A percentile compares a stretch with the other conserved stretches of the same genome.
phyloP scores from a whole-genome alignment of 257 asterid species.

The Jasminum sambac region DNA sequence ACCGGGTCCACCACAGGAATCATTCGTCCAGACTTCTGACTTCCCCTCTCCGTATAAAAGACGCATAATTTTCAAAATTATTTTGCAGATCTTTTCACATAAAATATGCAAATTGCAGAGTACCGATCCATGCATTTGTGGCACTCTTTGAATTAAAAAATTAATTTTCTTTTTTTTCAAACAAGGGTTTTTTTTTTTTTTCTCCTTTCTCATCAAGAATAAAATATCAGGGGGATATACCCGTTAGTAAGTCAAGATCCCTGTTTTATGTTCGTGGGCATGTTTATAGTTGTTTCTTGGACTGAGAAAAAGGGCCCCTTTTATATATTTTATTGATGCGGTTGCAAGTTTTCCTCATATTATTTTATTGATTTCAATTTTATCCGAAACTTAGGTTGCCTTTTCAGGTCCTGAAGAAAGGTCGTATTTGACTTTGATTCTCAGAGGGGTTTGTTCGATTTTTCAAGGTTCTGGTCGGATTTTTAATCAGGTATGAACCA shows the following conservation, averaged over 20 bases:
- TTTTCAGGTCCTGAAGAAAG: slow-evolving; percentile 60
- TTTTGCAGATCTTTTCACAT: background rate
- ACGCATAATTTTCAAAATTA: background rate
- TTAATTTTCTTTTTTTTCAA: slow-evolving; percentile 8
- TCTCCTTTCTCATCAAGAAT: slow-evolving; percentile 9
- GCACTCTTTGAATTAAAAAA: slow-evolving; percentile 4
- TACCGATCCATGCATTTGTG: slow-evolving; percentile 25
- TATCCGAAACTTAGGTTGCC: slow-evolving; percentile 5
- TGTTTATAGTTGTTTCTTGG: background rate
- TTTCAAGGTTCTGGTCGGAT: slow-evolving; percentile 18
- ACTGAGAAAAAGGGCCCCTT: background rate
- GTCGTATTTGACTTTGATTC: slow-evolving; percentile 62
- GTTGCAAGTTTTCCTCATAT: slow-evolving; percentile 36
- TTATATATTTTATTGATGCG: slow-evolving; percentile 21
- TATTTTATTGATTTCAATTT: background rate
- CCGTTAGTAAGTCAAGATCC: slow-evolving; percentile 53
- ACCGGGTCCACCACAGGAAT: slow-evolving; percentile 37
- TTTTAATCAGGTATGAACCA: slow-evolving; percentile 25
- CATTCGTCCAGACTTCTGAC: background rate
- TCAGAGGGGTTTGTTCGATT: slow-evolving; percentile 33
- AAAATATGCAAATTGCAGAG: background rate
- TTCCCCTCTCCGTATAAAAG: background rate
- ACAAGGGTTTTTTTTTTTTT: background rate
- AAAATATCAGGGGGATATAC: slow-evolving; percentile 23
- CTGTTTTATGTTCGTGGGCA: background rate